Conservation (phyloP, 257 asterid species). For the Nicotiana tomentosiformis region DNA sequence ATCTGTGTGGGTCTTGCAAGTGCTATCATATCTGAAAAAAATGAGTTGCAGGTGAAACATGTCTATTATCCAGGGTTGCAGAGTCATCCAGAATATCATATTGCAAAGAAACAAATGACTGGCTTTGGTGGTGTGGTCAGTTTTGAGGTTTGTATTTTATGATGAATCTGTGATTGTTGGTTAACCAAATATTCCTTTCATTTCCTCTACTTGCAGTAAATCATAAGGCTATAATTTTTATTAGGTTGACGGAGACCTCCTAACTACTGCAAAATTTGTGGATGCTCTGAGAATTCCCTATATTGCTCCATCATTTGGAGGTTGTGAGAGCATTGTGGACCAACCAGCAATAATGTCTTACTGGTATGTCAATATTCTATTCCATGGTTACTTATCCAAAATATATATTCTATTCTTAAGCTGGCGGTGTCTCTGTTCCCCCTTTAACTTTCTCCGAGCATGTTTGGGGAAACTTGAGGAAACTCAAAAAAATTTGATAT, state of each 20-base stretch:
- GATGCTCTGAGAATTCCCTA: constrained; percentile 78
- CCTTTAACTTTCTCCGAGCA: background rate
- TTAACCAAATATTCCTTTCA: background rate
- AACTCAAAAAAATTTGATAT: background rate
- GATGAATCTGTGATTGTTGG: background rate
- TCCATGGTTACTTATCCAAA: background rate
- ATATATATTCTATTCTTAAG: background rate
- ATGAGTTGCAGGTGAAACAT: constrained; percentile 50
- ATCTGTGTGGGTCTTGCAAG: background rate
- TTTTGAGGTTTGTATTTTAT: constrained; percentile 64
- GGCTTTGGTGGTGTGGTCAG: constrained; percentile 98
- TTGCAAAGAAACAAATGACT: constrained; percentile 85
- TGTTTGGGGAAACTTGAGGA: background rate
- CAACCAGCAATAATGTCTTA: constrained; percentile 98
- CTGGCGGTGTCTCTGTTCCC: background rate
- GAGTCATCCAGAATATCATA: constrained; percentile 79
- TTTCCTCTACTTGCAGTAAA: background rate
- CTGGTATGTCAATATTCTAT: constrained; percentile 42
- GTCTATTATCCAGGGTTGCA: constrained; percentile 90
- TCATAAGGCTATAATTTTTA: background rate
- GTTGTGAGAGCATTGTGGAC: constrained; percentile 90
- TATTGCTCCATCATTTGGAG: constrained; percentile 95
- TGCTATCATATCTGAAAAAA: background rate
- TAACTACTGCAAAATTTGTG: constrained; percentile 66
- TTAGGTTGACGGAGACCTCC: constrained; percentile 81